Evolutionary conservation across 2,329 filamentous ascomycete species (phyloP).

Genomic region (Elsinoe ampelina): DNA sequence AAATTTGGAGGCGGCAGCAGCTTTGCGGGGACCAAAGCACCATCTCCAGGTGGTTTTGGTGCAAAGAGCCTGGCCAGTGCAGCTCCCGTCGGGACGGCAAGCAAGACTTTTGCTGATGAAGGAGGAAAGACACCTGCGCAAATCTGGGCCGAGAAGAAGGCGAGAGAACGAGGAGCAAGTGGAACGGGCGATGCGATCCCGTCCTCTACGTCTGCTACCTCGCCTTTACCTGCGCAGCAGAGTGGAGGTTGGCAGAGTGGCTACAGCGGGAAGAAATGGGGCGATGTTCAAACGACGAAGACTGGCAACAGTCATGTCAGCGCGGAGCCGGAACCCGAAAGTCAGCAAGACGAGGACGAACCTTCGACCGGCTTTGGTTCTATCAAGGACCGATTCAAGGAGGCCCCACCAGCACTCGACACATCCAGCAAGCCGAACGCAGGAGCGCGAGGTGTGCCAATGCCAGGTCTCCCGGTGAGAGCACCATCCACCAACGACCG

Average conservation of each 20-base stretch:
- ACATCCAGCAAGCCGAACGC: slow-evolving; percentile 59
- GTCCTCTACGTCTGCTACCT: slow-evolving; percentile 33
- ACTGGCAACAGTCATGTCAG: slow-evolving; percentile 51
- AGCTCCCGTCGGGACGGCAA: slow-evolving; percentile 66
- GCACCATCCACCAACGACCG: slow-evolving; percentile 33
- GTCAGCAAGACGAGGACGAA: slow-evolving; percentile 40
- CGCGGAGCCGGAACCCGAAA: slow-evolving; percentile 57
- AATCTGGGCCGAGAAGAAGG: slow-evolving; percentile 96
- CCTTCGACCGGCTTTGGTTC: slow-evolving; percentile 59
- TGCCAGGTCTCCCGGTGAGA: slow-evolving; percentile 64
- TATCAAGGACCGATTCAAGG: slow-evolving; percentile 74
- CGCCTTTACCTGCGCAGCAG: slow-evolving; percentile 55
- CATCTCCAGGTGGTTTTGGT: slow-evolving; percentile 60
- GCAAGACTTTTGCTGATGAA: slow-evolving; percentile 86
- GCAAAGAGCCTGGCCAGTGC: slow-evolving; percentile 51
- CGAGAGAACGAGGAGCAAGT: slow-evolving; percentile 55
- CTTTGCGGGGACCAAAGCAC: slow-evolving; percentile 84
- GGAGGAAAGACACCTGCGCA: slow-evolving; percentile 95
- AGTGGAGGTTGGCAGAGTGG: slow-evolving; percentile 90
- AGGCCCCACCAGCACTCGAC: slow-evolving; percentile 59
- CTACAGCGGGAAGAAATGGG: slow-evolving; percentile 85
- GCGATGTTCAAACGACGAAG: slow-evolving; percentile 63
- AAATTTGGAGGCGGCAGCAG: slow-evolving; percentile 64
- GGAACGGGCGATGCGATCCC: slow-evolving; percentile 44
- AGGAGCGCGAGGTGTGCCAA: slow-evolving; percentile 55